phyloP scores from a whole-genome alignment of 768 basidiomycete genomes.

The Tricholoma sp. region DNA sequence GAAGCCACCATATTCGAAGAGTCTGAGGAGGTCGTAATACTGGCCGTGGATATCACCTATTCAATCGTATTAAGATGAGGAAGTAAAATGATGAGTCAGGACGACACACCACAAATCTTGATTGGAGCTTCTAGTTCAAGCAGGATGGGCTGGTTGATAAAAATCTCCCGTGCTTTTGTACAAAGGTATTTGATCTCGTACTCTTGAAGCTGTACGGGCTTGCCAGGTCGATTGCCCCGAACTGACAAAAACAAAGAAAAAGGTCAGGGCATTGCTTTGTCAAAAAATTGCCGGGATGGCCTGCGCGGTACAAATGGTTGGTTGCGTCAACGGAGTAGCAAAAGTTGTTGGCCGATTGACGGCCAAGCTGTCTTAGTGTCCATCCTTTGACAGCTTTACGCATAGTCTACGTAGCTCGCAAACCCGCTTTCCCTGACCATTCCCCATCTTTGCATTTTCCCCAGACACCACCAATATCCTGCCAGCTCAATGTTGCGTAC shows the following conservation, averaged over 20 bases:
- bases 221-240: conserved; percentile 96
- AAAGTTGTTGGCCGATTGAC: too few relatives aligned
- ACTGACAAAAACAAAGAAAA: conserved; percentile 46
- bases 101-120: conserved; percentile 93
- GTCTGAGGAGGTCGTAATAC: conserved; percentile 95
- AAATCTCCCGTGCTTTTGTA: conserved; percentile 98
- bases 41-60: conserved; percentile 98
- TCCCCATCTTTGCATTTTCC: background rate
- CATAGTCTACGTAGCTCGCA: background rate
- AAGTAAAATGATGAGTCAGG: conserved; percentile 9
- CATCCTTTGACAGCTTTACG: background rate
- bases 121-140: conserved; percentile 98
- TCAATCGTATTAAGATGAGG: conserved; percentile 14
- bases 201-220: conserved; percentile 95
- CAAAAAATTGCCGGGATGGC: conserved; percentile 1
- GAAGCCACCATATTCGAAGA: conserved; percentile 99
- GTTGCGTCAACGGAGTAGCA: background rate
- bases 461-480: background rate
- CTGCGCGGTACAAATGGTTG: background rate
- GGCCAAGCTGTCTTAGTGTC: background rate
- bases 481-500: background rate
- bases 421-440: background rate
- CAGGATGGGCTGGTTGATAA: conserved; percentile 98
- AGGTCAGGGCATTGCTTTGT: conserved; percentile 9
- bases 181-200: conserved; percentile 99